Evolutionary conservation across 257 asterid species (phyloP), one percentile per base, ranked within the genome.

Genomic region (Scutellaria minor): DNA sequence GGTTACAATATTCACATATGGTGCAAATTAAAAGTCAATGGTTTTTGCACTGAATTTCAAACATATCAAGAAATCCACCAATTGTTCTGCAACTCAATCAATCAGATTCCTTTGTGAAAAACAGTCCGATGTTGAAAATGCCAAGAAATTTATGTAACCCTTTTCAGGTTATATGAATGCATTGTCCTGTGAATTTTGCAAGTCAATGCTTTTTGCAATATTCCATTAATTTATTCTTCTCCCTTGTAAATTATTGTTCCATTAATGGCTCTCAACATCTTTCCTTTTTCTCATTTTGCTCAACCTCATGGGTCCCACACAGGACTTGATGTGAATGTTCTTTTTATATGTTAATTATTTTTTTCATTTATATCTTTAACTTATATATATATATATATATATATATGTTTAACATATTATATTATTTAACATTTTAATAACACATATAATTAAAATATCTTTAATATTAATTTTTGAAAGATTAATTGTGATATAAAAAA

Each of bases 11-110:
- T 52, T 40, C 37, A 40, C 14, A 50, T 55, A 42, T 10, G 24
- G 51, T 11, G 73, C 42, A 39, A 68, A 31, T 31, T 31, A 31
- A 31, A 71, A 72, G 76, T 72, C 45, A 72, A 61, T 37, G 62
- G 70, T 47, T 59, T 37, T 6, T 48, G 54, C 52, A 39, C n/a
- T 40, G 24, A 37, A 55, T 9, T 40, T 51, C 12, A 51, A 39
- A 51, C 6, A 40, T 55, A 69, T 40, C 13, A 54, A 54, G 66
- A 53, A 5, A 22, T n/a, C 71, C 71, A 64, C 31, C 65, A 63
- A 7, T 50, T 20, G 64, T 60, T 60, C 70, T 18, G 8, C 52
- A 4, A 15, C 20, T 54, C 59, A 56, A 65, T 74, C 52, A 55
- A 57, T 55, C 48, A 67, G 50, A 75, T 66, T 75, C 74, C 55